Evolutionary conservation across 192 early-diverging fungal genomes (phyloP).

Genomic region (Linnemannia zychae): DNA sequence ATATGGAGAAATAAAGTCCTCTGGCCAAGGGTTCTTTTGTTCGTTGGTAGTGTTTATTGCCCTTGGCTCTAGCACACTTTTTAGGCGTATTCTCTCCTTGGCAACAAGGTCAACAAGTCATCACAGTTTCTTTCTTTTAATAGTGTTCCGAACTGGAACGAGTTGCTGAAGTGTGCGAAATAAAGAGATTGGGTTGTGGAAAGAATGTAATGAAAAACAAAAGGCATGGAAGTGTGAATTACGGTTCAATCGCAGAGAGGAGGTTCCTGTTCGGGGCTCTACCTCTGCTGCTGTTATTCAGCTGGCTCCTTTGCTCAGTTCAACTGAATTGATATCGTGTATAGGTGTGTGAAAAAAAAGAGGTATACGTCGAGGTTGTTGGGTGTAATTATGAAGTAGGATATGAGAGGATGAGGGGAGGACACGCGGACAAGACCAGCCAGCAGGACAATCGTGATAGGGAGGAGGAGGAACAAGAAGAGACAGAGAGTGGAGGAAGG

Average conservation of each 20-base stretch:
- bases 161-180: neutral
- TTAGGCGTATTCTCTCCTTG: neutral
- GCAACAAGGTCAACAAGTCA: neutral
- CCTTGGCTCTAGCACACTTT: neutral
- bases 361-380: no score
- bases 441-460: slow-evolving; percentile 10
- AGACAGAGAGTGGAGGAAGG: neutral
- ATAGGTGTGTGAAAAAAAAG: neutral
- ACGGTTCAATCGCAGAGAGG: neutral
- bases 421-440: neutral
- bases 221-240: neutral
- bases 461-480: neutral
- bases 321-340: neutral
- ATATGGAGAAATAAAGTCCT: neutral
- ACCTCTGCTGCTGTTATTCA: no score
- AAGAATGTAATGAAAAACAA: neutral
- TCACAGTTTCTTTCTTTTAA: neutral
- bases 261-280: neutral
- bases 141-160: neutral
- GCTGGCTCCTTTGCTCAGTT: neutral
- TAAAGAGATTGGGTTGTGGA: neutral
- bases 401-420: neutral
- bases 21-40: neutral
- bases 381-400: neutral
- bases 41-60: neutral